Conservation (phyloP, 2,329 filamentous ascomycete species). For the Xylaria sp. region DNA sequence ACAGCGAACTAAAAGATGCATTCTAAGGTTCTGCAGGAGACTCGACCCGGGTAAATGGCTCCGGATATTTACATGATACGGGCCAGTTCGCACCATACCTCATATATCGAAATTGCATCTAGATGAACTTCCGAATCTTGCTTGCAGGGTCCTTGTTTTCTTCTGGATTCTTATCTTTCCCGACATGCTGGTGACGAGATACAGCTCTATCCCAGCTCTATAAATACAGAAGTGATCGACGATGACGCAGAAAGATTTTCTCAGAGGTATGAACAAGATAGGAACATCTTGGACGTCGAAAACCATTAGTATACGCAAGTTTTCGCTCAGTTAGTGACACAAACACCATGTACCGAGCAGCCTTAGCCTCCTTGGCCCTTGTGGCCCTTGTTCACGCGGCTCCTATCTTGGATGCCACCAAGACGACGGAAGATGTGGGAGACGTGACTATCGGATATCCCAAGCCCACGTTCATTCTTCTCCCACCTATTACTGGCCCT, state of each 20-base stretch:
- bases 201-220: conserved; percentile 21
- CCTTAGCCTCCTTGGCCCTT: conserved; percentile 45
- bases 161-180: conserved; percentile 40
- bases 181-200: conserved; percentile 31
- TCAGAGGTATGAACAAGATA: conserved; percentile 15
- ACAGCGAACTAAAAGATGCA: conserved; percentile 8
- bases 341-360: conserved; percentile 43
- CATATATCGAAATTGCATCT: conserved; percentile 50
- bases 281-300: conserved; percentile 1
- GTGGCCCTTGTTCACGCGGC: conserved; percentile 45
- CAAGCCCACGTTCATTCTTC: conserved; percentile 38
- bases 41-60: conserved; percentile 50
- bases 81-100: conserved; percentile 41
- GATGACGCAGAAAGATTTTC: conserved; percentile 21
- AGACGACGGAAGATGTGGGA: conserved; percentile 37
- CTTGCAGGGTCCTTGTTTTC: conserved; percentile 24
- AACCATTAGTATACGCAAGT: conserved; percentile 5
- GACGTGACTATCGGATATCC: conserved; percentile 41
- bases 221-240: conserved; percentile 38
- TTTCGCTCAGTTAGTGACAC: conserved; percentile 9
- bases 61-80: conserved; percentile 47
- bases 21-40: conserved; percentile 41
- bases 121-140: conserved; percentile 44
- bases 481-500: conserved; percentile 43
- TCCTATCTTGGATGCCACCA: conserved; percentile 45